Evolutionary conservation across 371 early-diverging fungal genomes (phyloP), one percentile per base, ranked within the genome.

Genomic region (Funneliformis caledonium): DNA sequence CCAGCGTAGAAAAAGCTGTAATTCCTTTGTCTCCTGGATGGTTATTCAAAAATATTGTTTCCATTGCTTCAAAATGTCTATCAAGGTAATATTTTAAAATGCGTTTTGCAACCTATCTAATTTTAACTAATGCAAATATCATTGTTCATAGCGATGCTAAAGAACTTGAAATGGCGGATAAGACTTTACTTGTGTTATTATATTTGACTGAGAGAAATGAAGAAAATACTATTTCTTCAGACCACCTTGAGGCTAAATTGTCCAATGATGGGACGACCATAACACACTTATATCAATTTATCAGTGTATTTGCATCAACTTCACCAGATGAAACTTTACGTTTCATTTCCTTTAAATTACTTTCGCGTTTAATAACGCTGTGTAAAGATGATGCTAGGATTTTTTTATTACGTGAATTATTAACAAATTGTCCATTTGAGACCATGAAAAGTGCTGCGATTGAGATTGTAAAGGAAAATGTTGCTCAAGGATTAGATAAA

Each of bases 361-460:
- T 85, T 43, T 76, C 82, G n/a, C 81, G 73, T 12, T 42, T 83
- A 16, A 56, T 86, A 7, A 33, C 47, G 22, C 73, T 82, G 61
- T 78, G 82, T 37, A 76, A 81, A 33, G 84, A 86, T 48, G 81
- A 86, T 62, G 72, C 77, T 4, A 78, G 79, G 16, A 45, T 84
- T 47, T 82, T 83, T 37, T 48, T 84, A 37, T 68, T 86, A 11
- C 70, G 26, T 4, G 85, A 85, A 45, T 69, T 87, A 37, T 48
- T 86, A 16, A 78, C 80, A 0, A 76, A 70, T n/a, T 86, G 87
- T 37, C 87, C 87, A 7, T 87, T 80, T 31, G 81, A 83, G 11
- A 73, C 84, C 1, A 87, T 87, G 85, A 84, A 82, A 26, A 83
- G 83, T 14, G 87, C 87, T 0, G 82, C 87, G 22, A 85, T 87